Conservation (phyloP, 257 asterid genomes). For the Nicotiana noctiflora region DNA sequence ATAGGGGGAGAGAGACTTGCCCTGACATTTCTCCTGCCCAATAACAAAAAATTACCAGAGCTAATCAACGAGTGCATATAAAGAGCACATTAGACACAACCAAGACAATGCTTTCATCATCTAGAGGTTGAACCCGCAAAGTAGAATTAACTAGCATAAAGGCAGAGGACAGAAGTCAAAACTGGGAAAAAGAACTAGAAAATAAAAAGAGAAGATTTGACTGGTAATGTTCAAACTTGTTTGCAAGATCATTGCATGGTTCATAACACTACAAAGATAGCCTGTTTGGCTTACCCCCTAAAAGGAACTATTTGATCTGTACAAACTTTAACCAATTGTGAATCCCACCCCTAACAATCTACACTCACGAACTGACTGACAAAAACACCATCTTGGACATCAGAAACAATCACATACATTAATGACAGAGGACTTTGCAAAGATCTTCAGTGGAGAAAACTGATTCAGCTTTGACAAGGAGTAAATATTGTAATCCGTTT, state of each 20-base stretch:
- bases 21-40: not conserved
- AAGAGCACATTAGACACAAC: not conserved
- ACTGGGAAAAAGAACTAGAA: not conserved
- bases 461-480: not conserved
- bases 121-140: not conserved
- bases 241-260: not conserved
- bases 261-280: not conserved
- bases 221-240: not conserved
- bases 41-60: not conserved
- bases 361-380: not conserved
- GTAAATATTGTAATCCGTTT: not conserved
- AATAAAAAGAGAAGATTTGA: not conserved
- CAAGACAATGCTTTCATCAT: not conserved
- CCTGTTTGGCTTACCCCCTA: slow-evolving; percentile 1
- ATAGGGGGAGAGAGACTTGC: not conserved
- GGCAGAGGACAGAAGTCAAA: not conserved
- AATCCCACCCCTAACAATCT: not conserved
- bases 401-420: not conserved
- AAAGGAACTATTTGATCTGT: not conserved
- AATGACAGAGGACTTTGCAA: not conserved
- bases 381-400: not conserved
- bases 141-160: not conserved
- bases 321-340: not conserved
- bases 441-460: not conserved
- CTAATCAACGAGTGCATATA: not conserved